Evolutionary conservation across 2,329 filamentous ascomycete species (phyloP).

Genomic region (Thermoascus crustaceus): DNA sequence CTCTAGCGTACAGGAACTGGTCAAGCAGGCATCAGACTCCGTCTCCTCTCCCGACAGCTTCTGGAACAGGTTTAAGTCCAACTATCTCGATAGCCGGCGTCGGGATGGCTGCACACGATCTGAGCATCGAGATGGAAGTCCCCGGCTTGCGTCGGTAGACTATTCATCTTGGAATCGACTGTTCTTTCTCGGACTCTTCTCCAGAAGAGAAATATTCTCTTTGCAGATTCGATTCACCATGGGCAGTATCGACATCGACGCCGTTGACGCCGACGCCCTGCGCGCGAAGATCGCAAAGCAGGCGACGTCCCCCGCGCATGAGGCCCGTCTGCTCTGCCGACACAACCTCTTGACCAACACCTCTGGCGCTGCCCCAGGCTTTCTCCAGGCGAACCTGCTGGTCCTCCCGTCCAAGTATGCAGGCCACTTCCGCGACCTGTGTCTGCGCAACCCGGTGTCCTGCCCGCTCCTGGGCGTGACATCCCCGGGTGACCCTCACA

Average conservation of each 20-base stretch:
- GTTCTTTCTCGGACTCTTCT: too few species aligned
- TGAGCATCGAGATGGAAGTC: too few species aligned
- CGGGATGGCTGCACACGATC: too few species aligned
- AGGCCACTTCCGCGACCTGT: conserved; percentile 50
- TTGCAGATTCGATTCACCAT: too few species aligned
- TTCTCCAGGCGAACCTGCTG: conserved; percentile 56
- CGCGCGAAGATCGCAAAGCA: conserved; percentile 3
- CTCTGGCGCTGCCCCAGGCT: conserved; percentile 47
- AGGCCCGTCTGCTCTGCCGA: conserved; percentile 40
- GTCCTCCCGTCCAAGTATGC: conserved; percentile 52
- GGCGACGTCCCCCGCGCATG: conserved; percentile 19
- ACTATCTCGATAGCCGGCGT: too few species aligned
- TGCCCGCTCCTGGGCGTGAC: conserved; percentile 52
- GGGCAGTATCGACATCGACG: background rate
- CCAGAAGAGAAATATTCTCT: too few species aligned
- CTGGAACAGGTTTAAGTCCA: too few species aligned
- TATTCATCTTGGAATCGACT: too few species aligned
- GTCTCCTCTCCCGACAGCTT: too few species aligned
- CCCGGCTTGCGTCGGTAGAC: too few species aligned
- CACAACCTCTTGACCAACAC: conserved; percentile 38
- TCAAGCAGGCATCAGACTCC: too few species aligned
- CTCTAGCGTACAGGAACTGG: too few species aligned
- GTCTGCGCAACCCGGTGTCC: conserved; percentile 53
- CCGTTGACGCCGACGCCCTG: background rate
- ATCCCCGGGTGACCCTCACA: conserved; percentile 29